Evolutionary conservation across 2,329 filamentous ascomycete genomes (phyloP).

Genomic region (Paradendryphiella salina): DNA sequence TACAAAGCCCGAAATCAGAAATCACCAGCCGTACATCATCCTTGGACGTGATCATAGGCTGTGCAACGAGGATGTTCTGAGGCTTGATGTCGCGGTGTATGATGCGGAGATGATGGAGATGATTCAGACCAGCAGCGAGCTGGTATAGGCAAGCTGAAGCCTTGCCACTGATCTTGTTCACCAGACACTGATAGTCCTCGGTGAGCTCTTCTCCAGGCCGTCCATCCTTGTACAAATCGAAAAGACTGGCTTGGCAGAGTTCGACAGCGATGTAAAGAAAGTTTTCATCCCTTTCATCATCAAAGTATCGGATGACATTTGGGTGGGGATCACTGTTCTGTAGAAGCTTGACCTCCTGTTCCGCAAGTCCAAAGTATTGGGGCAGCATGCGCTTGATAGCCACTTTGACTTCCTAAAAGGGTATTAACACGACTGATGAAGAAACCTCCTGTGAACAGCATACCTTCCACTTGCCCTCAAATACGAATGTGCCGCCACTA

Average conservation of each 20-base stretch:
- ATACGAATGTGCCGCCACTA: conserved; percentile 96
- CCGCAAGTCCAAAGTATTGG: conserved; percentile 93
- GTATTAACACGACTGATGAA: conserved; percentile 4
- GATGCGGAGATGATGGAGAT: conserved; percentile 88
- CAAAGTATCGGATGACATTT: conserved; percentile 96
- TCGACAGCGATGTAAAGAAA: conserved; percentile 97
- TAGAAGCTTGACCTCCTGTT: conserved; percentile 86
- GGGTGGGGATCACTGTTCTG: conserved; percentile 93
- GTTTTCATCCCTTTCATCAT: conserved; percentile 81
- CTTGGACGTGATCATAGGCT: conserved; percentile 67
- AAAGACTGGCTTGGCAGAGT: conserved; percentile 88
- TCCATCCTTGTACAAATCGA: conserved; percentile 80
- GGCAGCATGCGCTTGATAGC: conserved; percentile 97
- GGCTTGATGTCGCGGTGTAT: conserved; percentile 97
- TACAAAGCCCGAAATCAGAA: conserved; percentile 96
- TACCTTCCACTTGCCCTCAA: conserved; percentile 84
- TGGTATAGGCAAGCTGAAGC: conserved; percentile 81
- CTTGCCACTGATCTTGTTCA: conserved; percentile 72
- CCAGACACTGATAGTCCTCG: conserved; percentile 66
- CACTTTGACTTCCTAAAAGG: conserved; percentile 70
- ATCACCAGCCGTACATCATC: conserved; percentile 83
- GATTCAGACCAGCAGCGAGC: conserved; percentile 83
- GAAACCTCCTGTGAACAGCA: conserved; percentile 9
- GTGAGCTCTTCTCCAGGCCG: conserved; percentile 54
- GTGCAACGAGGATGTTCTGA: conserved; percentile 88